A percentile compares a stretch with the other conserved stretches of the same genome.
Evolutionary conservation across 106 monocot species (phyloP).

Genomic region (Chionographis japonica): DNA sequence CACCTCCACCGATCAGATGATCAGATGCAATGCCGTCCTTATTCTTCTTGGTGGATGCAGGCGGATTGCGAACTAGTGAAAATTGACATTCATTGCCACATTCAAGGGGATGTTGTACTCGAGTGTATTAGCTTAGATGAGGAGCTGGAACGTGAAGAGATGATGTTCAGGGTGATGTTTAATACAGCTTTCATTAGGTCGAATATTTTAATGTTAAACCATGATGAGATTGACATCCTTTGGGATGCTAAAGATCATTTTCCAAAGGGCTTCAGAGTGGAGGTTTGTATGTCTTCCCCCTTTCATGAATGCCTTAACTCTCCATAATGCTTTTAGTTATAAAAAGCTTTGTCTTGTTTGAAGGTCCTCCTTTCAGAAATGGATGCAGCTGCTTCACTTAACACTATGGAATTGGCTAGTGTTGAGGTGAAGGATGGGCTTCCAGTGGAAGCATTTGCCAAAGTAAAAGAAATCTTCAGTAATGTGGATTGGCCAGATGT

Average conservation of each 20-base stretch:
- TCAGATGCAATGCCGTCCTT: neutral
- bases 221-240: slow-evolving; percentile 85
- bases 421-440: slow-evolving; percentile 78
- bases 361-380: slow-evolving; percentile 91
- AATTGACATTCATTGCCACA: slow-evolving; percentile 79
- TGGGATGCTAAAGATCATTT: slow-evolving; percentile 89
- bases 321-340: slow-evolving; percentile 7
- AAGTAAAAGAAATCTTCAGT: slow-evolving; percentile 86
- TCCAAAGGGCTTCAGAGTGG: slow-evolving; percentile 79
- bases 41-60: slow-evolving; percentile 33
- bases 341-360: slow-evolving; percentile 20
- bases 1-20: neutral
- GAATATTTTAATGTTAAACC: slow-evolving; percentile 93
- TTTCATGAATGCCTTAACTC: neutral
- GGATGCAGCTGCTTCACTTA: slow-evolving; percentile 40
- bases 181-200: slow-evolving; percentile 96
- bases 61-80: slow-evolving; percentile 89
- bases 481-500: slow-evolving; percentile 62
- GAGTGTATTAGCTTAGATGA: slow-evolving; percentile 85
- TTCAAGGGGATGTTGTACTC: slow-evolving; percentile 94
- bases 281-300: slow-evolving; percentile 41
- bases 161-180: slow-evolving; percentile 98
- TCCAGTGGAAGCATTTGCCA: slow-evolving; percentile 81
- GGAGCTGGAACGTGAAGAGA: slow-evolving; percentile 69
- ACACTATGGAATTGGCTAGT: slow-evolving; percentile 34